Conservation (phyloP, 83 land plant species). For the Thuja plicata region DNA sequence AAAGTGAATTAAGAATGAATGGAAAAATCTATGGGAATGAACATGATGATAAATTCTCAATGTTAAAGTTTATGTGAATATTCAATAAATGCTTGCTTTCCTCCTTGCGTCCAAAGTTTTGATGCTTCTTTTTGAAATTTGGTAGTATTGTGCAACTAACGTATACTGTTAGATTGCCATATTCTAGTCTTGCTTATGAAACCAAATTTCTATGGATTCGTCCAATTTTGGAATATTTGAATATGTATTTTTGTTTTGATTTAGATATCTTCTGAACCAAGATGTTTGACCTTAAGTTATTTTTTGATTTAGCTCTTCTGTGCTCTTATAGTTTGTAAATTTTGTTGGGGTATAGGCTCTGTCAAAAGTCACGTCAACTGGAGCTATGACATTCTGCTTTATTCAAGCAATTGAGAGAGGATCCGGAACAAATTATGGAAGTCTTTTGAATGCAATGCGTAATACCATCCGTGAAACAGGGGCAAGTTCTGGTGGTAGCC, state of each 20-base stretch:
- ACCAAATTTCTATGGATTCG: neutral
- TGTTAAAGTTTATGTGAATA: neutral
- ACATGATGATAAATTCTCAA: neutral
- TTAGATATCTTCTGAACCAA: neutral
- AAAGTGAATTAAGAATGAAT: neutral
- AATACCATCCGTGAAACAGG: slow-evolving; percentile 52
- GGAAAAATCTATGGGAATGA: neutral
- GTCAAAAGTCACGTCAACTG: slow-evolving; percentile 81
- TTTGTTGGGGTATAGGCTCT: slow-evolving; percentile 55
- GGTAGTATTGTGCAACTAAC: neutral
- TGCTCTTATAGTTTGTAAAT: slow-evolving; percentile 22
- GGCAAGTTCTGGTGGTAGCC: slow-evolving; percentile 40
- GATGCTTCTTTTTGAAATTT: neutral
- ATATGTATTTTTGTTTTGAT: neutral
- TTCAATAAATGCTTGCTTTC: slow-evolving; percentile 1
- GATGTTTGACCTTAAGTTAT: neutral
- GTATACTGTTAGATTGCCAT: neutral
- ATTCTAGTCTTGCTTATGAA: neutral
- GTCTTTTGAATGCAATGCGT: slow-evolving; percentile 76
- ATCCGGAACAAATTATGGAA: slow-evolving; percentile 74
- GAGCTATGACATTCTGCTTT: slow-evolving; percentile 93
- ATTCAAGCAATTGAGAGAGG: slow-evolving; percentile 97
- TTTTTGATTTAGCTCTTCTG: neutral
- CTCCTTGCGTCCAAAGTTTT: neutral
- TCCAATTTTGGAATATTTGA: neutral